Evolutionary conservation across 169 alveolate species (phyloP).

Genomic region (Eimeria brunetti): DNA sequence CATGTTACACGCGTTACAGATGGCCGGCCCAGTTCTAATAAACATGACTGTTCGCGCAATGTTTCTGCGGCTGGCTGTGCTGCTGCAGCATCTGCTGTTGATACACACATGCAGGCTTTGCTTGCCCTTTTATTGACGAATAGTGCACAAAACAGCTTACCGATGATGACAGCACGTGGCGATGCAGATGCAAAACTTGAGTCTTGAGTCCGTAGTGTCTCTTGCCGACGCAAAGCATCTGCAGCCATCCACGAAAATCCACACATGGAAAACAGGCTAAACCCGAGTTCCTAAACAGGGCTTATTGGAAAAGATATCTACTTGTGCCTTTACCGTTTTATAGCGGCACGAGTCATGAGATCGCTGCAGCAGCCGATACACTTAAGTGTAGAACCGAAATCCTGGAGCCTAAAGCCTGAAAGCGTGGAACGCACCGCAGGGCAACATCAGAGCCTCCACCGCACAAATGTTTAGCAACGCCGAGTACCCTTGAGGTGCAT

Average conservation of each 20-base stretch:
- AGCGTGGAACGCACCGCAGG: constrained; percentile 54
- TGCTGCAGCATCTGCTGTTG: background rate
- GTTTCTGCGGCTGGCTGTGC: background rate
- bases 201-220: constrained; percentile 5
- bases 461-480: constrained; percentile 79
- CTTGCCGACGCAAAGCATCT: constrained; percentile 67
- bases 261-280: background rate
- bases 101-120: background rate
- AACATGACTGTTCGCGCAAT: background rate
- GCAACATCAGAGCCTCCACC: constrained; percentile 80
- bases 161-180: constrained; percentile 71
- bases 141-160: background rate
- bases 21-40: background rate
- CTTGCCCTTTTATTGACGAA: background rate
- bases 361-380: background rate
- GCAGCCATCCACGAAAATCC: constrained; percentile 6
- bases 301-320: background rate
- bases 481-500: constrained; percentile 35
- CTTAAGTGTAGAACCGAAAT: background rate
- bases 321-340: background rate
- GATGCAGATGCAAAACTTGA: constrained; percentile 57
- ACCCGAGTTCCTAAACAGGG: background rate
- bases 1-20: background rate
- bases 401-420: background rate
- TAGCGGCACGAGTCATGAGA: background rate